Base-by-base conservation (phyloP, 306 rosid species). In the Cyamopsis tetragonoloba region DNA sequence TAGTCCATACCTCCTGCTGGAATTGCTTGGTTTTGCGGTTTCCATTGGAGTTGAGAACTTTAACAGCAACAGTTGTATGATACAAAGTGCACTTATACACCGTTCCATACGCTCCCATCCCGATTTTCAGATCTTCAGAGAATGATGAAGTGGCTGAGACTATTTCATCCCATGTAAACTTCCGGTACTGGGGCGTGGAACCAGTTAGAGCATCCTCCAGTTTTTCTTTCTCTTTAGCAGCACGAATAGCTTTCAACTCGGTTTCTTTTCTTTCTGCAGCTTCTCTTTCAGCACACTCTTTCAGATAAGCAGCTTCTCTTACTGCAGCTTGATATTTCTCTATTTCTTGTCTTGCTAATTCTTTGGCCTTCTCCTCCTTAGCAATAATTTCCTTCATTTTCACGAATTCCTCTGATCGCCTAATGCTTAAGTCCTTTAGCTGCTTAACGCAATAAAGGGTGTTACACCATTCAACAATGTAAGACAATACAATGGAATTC, bases 1-100 rank as follows among this genome's bases (percentile, higher is more conserved):
- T n/a, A n/a, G n/a, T n/a, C n/a, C n/a, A 54, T 86, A 93, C 99
- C 97, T 90, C 99, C 39, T 83, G 95, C 62, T 74, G 91, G 80
- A 95, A 85, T 78, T 90, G 97, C 76, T 70, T 83, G 70, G 20
- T 83, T 48, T 81, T 58, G 61, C 59, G 78, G 78, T 49, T 79
- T 55, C 78, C 96, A 47, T 66, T 62, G 46, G 96, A 73, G 69
- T 75, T 86, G 27, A 88, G 95, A 82, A 86, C 89, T 85, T 95
- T 95, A 55, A 90, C 99, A n/a, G 95, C 99, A 28, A 81, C 96
- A 71, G 84, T 79, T 68, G 97, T 90, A 63, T 95, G 90, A 82
- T 86, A 83, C 84, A 95, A 79, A 74, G n/a, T 85, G 78, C 99
- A 82, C 83, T 79, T 88, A 55, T 90, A 95, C 14, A 95, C 87